phyloP scores from a whole-genome alignment of 2,329 filamentous ascomycete genomes.

The Blastomyces emzantsi region DNA sequence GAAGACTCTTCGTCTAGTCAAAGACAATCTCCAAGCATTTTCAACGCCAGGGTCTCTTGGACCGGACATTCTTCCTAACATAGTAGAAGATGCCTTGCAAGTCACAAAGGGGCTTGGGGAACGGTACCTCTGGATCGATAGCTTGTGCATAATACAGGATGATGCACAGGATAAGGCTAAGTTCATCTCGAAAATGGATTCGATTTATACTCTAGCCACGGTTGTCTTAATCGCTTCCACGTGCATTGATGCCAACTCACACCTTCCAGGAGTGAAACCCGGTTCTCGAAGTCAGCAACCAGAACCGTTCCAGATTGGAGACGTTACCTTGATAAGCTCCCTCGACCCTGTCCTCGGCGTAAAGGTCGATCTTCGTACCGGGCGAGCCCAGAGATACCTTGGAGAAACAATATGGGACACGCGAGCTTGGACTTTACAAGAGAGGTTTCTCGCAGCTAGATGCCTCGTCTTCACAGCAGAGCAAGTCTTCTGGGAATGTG shows the following conservation, averaged over 20 bases:
- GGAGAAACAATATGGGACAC: not conserved
- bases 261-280: constrained; percentile 12
- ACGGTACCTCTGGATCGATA: not conserved
- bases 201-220: constrained; percentile 16
- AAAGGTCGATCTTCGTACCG: not conserved
- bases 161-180: not conserved
- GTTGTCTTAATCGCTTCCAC: constrained; percentile 13
- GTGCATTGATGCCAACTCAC: constrained; percentile 13
- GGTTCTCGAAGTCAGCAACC: constrained; percentile 7
- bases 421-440: not conserved
- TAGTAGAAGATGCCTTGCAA: not conserved
- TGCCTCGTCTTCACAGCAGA: not conserved
- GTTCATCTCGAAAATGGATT: constrained; percentile 18
- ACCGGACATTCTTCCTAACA: not conserved
- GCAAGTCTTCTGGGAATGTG: constrained; percentile 2
- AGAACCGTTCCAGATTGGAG: constrained; percentile 10
- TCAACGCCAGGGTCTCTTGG: constrained; percentile 11
- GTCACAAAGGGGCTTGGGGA: constrained; percentile 1
- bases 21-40: constrained; percentile 9
- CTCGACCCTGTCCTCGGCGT: not conserved
- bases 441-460: constrained; percentile 1
- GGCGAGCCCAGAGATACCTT: not conserved
- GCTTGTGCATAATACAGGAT: constrained; percentile 3
- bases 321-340: constrained; percentile 1
- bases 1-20: constrained; percentile 5